Evolutionary conservation across 225 moss, liverwort and hornwort species (phyloP).

Genomic region (Asterella californica): DNA sequence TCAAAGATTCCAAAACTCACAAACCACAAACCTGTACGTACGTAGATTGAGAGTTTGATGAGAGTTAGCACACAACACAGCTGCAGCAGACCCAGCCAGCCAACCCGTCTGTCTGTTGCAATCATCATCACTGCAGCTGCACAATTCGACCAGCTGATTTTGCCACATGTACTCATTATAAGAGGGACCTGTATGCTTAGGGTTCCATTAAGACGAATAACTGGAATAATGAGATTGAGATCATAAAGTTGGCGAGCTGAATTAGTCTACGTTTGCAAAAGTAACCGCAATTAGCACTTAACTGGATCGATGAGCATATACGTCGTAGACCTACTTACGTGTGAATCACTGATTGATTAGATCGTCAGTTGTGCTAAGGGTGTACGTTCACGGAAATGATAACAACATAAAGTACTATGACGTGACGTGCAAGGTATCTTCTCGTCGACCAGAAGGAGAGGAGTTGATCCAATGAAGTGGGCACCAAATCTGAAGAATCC

Average conservation of each 20-base stretch:
- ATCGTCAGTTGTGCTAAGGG: constrained; percentile 9
- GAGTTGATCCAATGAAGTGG: constrained; percentile 1
- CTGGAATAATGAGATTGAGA: background rate
- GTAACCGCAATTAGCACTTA: background rate
- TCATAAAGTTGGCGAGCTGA: background rate
- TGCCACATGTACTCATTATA: background rate
- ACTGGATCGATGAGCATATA: background rate
- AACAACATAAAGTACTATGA: background rate
- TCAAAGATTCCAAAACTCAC: background rate
- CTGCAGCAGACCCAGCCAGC: background rate
- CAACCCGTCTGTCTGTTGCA: background rate
- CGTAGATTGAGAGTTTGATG: background rate
- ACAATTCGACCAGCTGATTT: background rate
- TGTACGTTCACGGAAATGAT: constrained; percentile 11
- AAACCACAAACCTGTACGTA: no score
- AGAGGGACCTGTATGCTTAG: background rate
- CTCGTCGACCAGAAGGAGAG: background rate
- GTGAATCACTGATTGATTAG: background rate
- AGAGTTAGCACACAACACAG: background rate
- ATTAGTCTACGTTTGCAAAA: background rate
- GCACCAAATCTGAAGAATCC: constrained; percentile 2
- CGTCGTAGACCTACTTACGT: background rate
- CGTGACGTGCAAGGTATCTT: constrained; percentile 12
- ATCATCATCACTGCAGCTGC: background rate
- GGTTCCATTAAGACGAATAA: background rate